A percentile compares a stretch with the other conserved stretches of the same genome.
Evolutionary conservation across 1,284 basidiomycete genomes (phyloP).

Genomic region (Pholiota adiposa): DNA sequence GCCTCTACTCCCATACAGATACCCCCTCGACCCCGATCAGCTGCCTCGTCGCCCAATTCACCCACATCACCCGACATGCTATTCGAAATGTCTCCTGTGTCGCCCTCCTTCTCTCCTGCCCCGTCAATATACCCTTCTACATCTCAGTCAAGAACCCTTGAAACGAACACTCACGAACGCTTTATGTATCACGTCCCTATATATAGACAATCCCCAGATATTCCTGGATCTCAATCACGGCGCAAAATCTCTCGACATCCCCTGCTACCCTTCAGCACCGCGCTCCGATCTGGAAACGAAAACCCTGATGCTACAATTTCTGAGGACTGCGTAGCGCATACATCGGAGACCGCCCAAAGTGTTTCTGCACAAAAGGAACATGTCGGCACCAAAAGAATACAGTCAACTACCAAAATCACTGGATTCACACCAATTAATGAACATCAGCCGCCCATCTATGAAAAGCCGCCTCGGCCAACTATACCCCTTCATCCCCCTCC

Average conservation of each 20-base stretch:
- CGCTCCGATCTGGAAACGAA: conserved; percentile 9
- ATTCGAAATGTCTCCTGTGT: conserved; percentile 47
- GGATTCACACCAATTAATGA: conserved; percentile 35
- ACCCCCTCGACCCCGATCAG: conserved; percentile 31
- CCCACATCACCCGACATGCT: conserved; percentile 43
- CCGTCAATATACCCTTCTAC: conserved; percentile 25
- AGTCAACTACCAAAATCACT: conserved; percentile 34
- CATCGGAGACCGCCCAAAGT: conserved; percentile 4
- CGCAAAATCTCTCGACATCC: conserved; percentile 14
- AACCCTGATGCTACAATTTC: background rate
- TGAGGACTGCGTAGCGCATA: conserved; percentile 4
- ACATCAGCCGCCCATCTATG: conserved; percentile 25
- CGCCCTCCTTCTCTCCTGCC: conserved; percentile 28
- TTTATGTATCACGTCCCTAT: conserved; percentile 42
- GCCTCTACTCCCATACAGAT: conserved; percentile 45
- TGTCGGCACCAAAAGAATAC: conserved; percentile 11
- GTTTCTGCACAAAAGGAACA: conserved; percentile 1
- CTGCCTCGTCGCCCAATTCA: conserved; percentile 25
- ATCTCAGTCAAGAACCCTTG: conserved; percentile 21
- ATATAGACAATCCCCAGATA: conserved; percentile 16
- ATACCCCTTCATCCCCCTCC: conserved; percentile 34
- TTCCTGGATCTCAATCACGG: conserved; percentile 13
- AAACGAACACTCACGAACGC: conserved; percentile 27
- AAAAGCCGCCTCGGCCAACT: conserved; percentile 20
- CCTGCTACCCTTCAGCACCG: conserved; percentile 12